Conservation (phyloP, 1,139 yeast species). For the Diutina siamensis region DNA sequence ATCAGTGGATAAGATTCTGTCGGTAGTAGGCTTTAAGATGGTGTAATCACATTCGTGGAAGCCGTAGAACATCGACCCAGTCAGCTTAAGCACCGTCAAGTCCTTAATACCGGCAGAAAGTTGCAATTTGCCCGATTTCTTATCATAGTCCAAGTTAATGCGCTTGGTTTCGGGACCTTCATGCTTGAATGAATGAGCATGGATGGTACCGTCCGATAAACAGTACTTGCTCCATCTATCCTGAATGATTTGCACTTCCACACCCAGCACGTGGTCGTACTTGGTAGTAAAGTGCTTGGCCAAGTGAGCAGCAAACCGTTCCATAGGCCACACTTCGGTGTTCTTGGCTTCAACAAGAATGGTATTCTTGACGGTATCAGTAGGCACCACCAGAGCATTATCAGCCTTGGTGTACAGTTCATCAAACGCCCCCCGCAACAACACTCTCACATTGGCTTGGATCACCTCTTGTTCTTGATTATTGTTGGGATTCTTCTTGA, state of each 20-base stretch:
- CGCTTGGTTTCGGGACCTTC: constrained; percentile 76
- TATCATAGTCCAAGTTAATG: constrained; percentile 42
- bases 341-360: constrained; percentile 71
- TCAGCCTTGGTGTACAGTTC: constrained; percentile 77
- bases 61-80: constrained; percentile 92
- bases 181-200: constrained; percentile 73
- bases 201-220: constrained; percentile 44
- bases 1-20: constrained; percentile 81
- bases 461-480: constrained; percentile 67
- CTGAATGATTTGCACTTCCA: constrained; percentile 58
- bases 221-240: constrained; percentile 43
- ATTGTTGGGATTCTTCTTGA: constrained; percentile 60
- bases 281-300: constrained; percentile 71
- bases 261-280: constrained; percentile 65
- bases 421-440: constrained; percentile 70
- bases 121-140: constrained; percentile 34
- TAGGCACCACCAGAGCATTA: constrained; percentile 80
- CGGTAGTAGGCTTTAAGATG: constrained; percentile 68
- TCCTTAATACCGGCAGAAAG: constrained; percentile 69
- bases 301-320: constrained; percentile 75
- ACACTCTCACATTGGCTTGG: constrained; percentile 70
- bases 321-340: constrained; percentile 80
- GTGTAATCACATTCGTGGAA: constrained; percentile 81
- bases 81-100: constrained; percentile 78
- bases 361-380: constrained; percentile 90